Conservation (phyloP, 2,329 filamentous ascomycete species). For the Dothistroma septosporum region DNA sequence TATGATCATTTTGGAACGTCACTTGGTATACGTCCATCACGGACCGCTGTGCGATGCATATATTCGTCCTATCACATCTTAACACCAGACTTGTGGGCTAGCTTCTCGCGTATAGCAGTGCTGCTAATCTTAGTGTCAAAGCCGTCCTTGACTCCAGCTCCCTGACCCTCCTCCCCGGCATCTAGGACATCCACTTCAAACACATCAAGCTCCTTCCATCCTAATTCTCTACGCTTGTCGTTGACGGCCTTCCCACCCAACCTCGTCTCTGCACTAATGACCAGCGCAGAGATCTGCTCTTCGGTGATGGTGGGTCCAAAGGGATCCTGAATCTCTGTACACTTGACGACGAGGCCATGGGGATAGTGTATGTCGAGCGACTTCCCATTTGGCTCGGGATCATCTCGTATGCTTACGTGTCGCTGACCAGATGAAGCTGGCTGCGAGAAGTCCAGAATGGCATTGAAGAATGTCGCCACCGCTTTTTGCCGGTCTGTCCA, state of each 20-base stretch:
- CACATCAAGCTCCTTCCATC: constrained; percentile 70
- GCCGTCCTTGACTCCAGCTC: constrained; percentile 45
- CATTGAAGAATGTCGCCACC: constrained; percentile 66
- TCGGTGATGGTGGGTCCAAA: constrained; percentile 89
- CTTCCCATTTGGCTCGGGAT: constrained; percentile 47
- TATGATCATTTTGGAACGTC: no score
- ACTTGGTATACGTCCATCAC: no score
- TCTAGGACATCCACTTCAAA: constrained; percentile 90
- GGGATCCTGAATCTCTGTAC: constrained; percentile 79
- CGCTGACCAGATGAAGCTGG: constrained; percentile 28
- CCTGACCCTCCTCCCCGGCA: constrained; percentile 44
- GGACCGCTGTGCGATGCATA: not conserved
- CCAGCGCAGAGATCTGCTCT: constrained; percentile 70
- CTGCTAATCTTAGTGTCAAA: constrained; percentile 89
- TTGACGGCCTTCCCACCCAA: constrained; percentile 83
- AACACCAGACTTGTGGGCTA: constrained; percentile 23
- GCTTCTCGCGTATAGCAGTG: constrained; percentile 61
- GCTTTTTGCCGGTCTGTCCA: constrained; percentile 71
- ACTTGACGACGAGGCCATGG: constrained; percentile 64
- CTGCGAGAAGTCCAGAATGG: constrained; percentile 57
- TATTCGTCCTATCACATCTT: constrained; percentile 13
- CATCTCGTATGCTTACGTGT: constrained; percentile 40
- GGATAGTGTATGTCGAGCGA: constrained; percentile 57
- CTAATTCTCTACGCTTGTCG: constrained; percentile 68
- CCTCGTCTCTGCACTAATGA: constrained; percentile 84